Percentiles rank a stretch among this genome's conserved stretches.
Conservation (phyloP, 306 rosid species). For the Quercus rubra region DNA sequence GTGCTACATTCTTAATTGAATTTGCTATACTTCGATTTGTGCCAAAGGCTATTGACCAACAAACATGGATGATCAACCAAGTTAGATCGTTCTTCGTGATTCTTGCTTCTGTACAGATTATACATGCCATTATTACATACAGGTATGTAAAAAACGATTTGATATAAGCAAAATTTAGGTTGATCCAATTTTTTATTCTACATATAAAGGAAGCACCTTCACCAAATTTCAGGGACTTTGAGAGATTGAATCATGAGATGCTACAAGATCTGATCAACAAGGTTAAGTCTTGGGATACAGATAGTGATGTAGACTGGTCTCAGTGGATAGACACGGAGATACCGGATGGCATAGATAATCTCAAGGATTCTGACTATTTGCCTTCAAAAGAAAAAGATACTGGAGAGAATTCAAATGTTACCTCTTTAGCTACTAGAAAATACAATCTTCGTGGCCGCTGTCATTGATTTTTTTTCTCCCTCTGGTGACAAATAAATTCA, state of each 20-base stretch:
- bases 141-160: constrained; percentile 31
- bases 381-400: constrained; percentile 38
- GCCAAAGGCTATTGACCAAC: constrained; percentile 35
- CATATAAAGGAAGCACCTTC: constrained; percentile 1
- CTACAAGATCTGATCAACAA: constrained; percentile 40
- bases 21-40: constrained; percentile 39
- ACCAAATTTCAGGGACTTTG: constrained; percentile 54
- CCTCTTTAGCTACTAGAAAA: constrained; percentile 26
- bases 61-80: constrained; percentile 50
- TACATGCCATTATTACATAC: constrained; percentile 66
- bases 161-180: neutral
- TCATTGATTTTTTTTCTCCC: neutral
- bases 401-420: constrained; percentile 41
- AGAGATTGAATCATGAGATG: constrained; percentile 57
- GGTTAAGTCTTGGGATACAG: constrained; percentile 38
- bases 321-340: constrained; percentile 56
- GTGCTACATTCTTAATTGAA: constrained; percentile 51
- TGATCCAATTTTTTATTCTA: neutral
- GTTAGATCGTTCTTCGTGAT: constrained; percentile 37
- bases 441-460: constrained; percentile 56
- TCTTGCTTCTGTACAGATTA: constrained; percentile 39
- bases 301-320: constrained; percentile 50
- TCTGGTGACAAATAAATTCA: too few species aligned
- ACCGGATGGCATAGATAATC: constrained; percentile 48
- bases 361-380: constrained; percentile 61